Evolutionary conservation across 2,329 filamentous ascomycete genomes (phyloP).

Genomic region (Pseudogymnoascus sp.): DNA sequence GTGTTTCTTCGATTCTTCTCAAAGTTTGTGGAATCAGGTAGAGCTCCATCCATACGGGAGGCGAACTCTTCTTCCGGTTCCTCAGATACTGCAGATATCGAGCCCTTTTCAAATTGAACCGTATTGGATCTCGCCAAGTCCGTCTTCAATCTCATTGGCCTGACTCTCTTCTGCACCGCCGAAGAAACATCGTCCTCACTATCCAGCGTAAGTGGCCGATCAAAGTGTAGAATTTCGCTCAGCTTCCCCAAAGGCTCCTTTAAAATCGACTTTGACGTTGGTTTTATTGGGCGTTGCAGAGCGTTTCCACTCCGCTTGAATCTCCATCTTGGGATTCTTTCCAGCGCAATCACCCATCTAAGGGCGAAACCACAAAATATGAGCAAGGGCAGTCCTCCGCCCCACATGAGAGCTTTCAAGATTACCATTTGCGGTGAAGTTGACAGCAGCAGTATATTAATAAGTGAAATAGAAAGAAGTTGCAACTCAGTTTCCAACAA

Average conservation of each 20-base stretch:
- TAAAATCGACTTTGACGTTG: background rate
- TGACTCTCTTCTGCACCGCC: conserved; percentile 4
- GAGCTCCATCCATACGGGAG: background rate
- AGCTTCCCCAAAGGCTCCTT: background rate
- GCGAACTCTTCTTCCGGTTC: conserved; percentile 15
- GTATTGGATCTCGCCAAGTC: background rate
- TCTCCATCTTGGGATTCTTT: conserved; percentile 84
- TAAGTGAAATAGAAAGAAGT: conserved; percentile 70
- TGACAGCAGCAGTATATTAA: conserved; percentile 72
- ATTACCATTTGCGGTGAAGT: conserved; percentile 76
- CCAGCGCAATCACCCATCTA: conserved; percentile 74
- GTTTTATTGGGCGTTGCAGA: conserved; percentile 2
- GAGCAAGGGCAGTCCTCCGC: conserved; percentile 69
- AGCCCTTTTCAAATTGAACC: background rate
- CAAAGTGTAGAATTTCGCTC: background rate
- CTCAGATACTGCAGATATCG: conserved; percentile 23
- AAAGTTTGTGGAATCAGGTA: background rate
- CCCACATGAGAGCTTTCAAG: conserved; percentile 76
- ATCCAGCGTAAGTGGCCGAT: background rate
- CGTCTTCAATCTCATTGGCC: background rate
- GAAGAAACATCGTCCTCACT: conserved; percentile 2
- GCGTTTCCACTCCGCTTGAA: conserved; percentile 49
- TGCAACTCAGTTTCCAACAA: conserved; percentile 81
- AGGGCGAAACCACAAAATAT: conserved; percentile 66
- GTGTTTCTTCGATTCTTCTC: background rate